Percentiles rank a stretch among this genome's conserved stretches.
These are phyloP conservation scores for Phytophthora ramorum DNA, from an alignment of 352 stramenopile species.

Conservation along the genomic window DNA sequence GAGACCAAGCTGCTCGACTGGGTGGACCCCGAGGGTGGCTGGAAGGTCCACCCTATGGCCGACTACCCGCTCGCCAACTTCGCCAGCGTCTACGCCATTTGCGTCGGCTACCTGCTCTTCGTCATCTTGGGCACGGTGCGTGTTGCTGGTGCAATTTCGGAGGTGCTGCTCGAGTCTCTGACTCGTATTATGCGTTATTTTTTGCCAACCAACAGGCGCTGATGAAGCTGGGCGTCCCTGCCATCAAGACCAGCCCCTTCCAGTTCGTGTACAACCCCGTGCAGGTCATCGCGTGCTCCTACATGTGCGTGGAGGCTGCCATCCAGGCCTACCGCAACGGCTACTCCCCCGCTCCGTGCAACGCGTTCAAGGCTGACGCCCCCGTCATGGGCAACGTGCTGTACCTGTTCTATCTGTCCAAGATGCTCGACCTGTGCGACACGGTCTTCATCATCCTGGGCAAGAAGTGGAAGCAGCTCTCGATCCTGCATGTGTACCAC, in stretches of 20 bases:
- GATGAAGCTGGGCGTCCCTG: slow-evolving; percentile 63
- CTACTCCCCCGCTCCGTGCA: slow-evolving; percentile 90
- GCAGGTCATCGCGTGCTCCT: slow-evolving; percentile 94
- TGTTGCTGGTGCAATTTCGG: slow-evolving; percentile 22
- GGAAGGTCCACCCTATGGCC: slow-evolving; percentile 70
- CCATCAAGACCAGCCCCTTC: slow-evolving; percentile 65
- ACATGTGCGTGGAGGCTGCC: slow-evolving; percentile 94
- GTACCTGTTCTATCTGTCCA: slow-evolving; percentile 97
- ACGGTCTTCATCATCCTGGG: slow-evolving; percentile 97
- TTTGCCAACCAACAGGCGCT: slow-evolving; percentile 78
- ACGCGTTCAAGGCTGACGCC: slow-evolving; percentile 83
- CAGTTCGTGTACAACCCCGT: slow-evolving; percentile 96
- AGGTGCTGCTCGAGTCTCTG: slow-evolving; percentile 8
- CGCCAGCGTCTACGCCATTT: slow-evolving; percentile 62
- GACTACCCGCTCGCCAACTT: slow-evolving; percentile 76
- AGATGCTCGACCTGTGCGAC: slow-evolving; percentile 91
- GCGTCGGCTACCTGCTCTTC: slow-evolving; percentile 71
- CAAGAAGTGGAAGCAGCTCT: slow-evolving; percentile 97
- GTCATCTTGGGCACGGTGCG: slow-evolving; percentile 68
- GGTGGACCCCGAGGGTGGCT: slow-evolving; percentile 61
- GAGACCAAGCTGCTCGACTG: slow-evolving; percentile 63
- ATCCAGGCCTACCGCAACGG: slow-evolving; percentile 89
- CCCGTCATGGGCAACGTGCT: slow-evolving; percentile 92
- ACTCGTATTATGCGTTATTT: slow-evolving; percentile 7
- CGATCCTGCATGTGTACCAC: slow-evolving; percentile 98